A percentile compares a stretch with the other conserved stretches of the same genome.
Conservation (phyloP, 2,329 filamentous ascomycete genomes). For the Aureobasidium sp. region DNA sequence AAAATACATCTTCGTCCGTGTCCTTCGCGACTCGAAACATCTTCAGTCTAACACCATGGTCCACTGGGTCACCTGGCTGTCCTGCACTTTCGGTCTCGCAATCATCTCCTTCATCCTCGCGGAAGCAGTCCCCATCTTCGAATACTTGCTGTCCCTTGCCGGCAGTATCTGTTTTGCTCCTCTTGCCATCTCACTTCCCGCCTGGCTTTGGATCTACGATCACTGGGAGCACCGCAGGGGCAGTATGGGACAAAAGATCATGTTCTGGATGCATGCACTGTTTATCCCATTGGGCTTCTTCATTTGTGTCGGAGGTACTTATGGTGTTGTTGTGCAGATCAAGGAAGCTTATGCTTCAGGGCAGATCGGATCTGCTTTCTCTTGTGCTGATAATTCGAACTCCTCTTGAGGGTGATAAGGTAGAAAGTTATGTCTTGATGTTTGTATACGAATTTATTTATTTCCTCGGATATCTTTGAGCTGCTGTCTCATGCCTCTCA, state of each 20-base stretch:
- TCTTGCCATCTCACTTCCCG: slow-evolving; percentile 42
- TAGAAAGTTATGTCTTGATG: neutral
- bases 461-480: neutral
- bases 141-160: slow-evolving; percentile 44
- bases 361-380: slow-evolving; percentile 41
- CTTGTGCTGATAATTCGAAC: slow-evolving; percentile 42
- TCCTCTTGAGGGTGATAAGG: neutral
- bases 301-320: slow-evolving; percentile 44
- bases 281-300: slow-evolving; percentile 43
- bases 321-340: slow-evolving; percentile 45
- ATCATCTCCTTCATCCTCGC: slow-evolving; percentile 46
- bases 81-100: slow-evolving; percentile 37
- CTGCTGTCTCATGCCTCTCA: no score
- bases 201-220: slow-evolving; percentile 47
- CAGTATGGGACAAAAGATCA: slow-evolving; percentile 27
- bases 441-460: neutral
- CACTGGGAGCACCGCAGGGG: slow-evolving; percentile 38
- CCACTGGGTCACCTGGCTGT: slow-evolving; percentile 49
- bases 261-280: slow-evolving; percentile 37
- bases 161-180: slow-evolving; percentile 48
- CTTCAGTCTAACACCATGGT: slow-evolving; percentile 45
- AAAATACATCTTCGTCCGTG: slow-evolving; percentile 52
- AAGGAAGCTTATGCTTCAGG: slow-evolving; percentile 45
- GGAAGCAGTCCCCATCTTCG: slow-evolving; percentile 50
- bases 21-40: slow-evolving; percentile 46